These are phyloP conservation scores for Aspergillus conjunctus DNA, from an alignment of 495 filamentous ascomycete genomes.

Conservation along the genomic window DNA sequence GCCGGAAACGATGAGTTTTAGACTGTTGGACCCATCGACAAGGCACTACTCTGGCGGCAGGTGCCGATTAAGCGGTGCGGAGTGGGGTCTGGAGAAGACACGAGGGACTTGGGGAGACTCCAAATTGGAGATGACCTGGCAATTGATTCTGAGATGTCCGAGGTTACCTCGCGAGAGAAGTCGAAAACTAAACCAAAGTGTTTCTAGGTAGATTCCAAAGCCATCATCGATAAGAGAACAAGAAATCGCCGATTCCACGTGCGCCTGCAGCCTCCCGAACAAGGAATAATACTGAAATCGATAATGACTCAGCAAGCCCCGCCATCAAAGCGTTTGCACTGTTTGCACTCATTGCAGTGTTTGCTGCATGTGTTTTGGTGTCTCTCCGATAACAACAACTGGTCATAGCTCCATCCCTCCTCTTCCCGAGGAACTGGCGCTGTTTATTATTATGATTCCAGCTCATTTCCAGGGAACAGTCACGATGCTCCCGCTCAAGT, in stretches of 20 bases:
- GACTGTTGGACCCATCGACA: constrained; percentile 1
- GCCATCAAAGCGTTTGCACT: not conserved
- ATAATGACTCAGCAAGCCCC: not conserved
- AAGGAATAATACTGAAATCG: too few relatives aligned
- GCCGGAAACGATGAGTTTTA: not conserved
- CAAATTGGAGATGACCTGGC: not conserved
- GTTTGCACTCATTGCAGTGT: constrained; percentile 11
- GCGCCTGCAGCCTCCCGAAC: too few relatives aligned
- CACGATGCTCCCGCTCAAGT: not conserved
- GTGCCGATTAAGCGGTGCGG: constrained; percentile 20
- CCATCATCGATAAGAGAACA: too few relatives aligned
- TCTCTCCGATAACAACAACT: not conserved
- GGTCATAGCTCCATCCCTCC: constrained; percentile 11
- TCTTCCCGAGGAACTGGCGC: not conserved
- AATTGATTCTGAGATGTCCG: too few relatives aligned
- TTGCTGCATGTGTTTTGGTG: constrained; percentile 11
- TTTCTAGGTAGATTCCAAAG: too few relatives aligned
- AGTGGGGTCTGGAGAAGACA: not conserved
- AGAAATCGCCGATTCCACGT: too few relatives aligned
- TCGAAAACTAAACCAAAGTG: too few relatives aligned
- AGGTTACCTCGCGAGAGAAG: not conserved
- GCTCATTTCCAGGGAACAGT: not conserved
- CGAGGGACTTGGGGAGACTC: not conserved
- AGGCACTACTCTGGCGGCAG: constrained; percentile 4
- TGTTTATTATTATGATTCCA: not conserved